These are phyloP conservation scores for Gossypium australe DNA, from an alignment of 345 rosid species.

Conservation along the genomic window DNA sequence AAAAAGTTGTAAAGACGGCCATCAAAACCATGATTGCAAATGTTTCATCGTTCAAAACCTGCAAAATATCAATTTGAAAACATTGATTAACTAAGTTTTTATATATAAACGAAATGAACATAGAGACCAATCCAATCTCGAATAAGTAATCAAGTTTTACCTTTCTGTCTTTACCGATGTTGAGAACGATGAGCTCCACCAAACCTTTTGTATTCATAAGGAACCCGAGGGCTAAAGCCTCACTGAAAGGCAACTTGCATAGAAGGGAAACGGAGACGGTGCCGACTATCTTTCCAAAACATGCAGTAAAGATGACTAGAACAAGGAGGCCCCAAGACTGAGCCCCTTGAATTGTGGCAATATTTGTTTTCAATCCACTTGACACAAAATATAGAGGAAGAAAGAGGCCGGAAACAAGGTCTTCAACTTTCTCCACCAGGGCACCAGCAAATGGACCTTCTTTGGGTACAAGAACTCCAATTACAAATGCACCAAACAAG, in stretches of 20 bases:
- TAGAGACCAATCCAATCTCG: too few relatives aligned
- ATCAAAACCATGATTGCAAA: conserved; percentile 74
- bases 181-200: conserved; percentile 87
- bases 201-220: conserved; percentile 81
- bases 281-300: conserved; percentile 67
- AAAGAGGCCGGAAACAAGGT: conserved; percentile 67
- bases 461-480: conserved; percentile 67
- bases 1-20: conserved; percentile 72
- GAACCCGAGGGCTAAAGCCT: conserved; percentile 61
- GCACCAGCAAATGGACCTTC: conserved; percentile 63
- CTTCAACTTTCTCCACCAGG: conserved; percentile 71
- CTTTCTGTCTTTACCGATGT: conserved; percentile 76
- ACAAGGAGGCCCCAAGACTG: conserved; percentile 72
- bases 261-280: conserved; percentile 43
- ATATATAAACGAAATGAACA: too few relatives aligned
- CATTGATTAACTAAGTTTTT: too few relatives aligned
- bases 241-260: conserved; percentile 41
- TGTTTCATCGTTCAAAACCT: conserved; percentile 76
- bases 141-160: conserved; percentile 15
- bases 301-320: conserved; percentile 57
- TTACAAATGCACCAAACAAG: conserved; percentile 71
- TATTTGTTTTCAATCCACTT: conserved; percentile 71
- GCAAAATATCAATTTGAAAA: neutral
- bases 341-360: conserved; percentile 48
- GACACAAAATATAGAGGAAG: conserved; percentile 71